Evolutionary conservation across 164 flowering plant genomes (phyloP).

Genomic region (Hamamelis virginiana): DNA sequence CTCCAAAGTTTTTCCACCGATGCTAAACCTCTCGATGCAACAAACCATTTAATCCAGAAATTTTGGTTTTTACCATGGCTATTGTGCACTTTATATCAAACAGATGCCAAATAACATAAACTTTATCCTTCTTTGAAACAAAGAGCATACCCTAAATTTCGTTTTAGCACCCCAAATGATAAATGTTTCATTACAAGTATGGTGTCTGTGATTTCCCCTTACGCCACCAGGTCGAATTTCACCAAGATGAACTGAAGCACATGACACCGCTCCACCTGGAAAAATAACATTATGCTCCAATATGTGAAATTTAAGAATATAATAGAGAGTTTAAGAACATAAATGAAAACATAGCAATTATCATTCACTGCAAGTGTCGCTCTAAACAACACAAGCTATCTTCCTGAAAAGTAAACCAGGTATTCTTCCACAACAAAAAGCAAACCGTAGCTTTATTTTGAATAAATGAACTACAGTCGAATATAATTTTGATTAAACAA

Average conservation of each 20-base stretch:
- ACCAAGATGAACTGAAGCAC: slow-evolving; percentile 73
- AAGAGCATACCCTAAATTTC: slow-evolving; percentile 57
- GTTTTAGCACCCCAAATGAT: slow-evolving; percentile 88
- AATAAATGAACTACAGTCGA: no score
- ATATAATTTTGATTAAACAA: no score
- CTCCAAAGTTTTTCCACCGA: no score
- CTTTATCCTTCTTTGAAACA: not conserved
- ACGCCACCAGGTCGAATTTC: slow-evolving; percentile 76
- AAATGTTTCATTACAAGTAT: slow-evolving; percentile 86
- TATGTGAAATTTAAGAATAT: not conserved
- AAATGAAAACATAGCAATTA: not conserved
- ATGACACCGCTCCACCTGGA: slow-evolving; percentile 72
- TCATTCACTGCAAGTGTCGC: no score
- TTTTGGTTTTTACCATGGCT: no score
- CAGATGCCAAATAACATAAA: not conserved
- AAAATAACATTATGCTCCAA: not conserved
- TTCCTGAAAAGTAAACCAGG: not conserved
- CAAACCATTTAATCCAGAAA: not conserved
- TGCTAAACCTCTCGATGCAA: not conserved
- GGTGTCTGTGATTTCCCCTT: slow-evolving; percentile 90
- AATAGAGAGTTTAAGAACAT: not conserved
- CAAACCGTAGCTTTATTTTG: not conserved
- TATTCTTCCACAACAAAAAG: not conserved
- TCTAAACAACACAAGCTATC: not conserved
- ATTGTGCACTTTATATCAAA: not conserved